Base-by-base conservation (phyloP, 2,329 filamentous ascomycete species). In the Endoconidiophora polonica region DNA sequence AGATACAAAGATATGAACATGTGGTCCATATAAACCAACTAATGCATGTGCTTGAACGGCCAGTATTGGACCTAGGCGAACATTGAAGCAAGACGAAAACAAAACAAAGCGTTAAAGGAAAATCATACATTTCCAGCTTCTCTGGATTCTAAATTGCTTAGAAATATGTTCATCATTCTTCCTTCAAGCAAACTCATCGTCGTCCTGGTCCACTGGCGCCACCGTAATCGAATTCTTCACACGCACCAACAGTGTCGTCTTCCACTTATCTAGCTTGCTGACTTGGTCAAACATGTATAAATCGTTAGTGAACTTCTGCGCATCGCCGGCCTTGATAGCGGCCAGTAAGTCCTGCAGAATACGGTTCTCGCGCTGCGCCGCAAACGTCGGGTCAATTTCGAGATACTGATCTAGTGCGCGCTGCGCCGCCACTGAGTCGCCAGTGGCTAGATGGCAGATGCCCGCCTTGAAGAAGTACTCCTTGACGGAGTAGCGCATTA, bases 191-290 rank as follows among this genome's bases (percentile, higher is more conserved):
- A 56, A 56, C 51, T 55, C 56, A 48, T 56, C 56, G 37, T 55
- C 56, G 23, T 55, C 56, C 16, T 50, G 46, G 59, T 68, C 66
- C 48, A 68, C 66, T 47, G 66, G 64, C 16, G 63, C 62, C 55
- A 65, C 70, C 66, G 90, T 82, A 58, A 94, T 93, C 49, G 72
- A 72, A 59, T 81, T 80, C 79, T 95, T 95, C 59, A 95, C 74
- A 58, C 79, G 76, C 60, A 94, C 68, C 55, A 94, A 65, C 52
- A 94, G 69, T 29, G 82, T 85, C 46, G 85, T 94, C 81, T 95
- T 94, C 90, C 90, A 96, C 70, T 90, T 91, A 62, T 95, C 88
- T 60, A 96, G 68, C 71, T 91, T 91, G 68, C 81, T 91, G 68
- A 94, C 73, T 68, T 93, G 85, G 63, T 95, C 87, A 61, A 78